phyloP scores from a whole-genome alignment of 345 rosid species.

The Carallia pectinifolia region DNA sequence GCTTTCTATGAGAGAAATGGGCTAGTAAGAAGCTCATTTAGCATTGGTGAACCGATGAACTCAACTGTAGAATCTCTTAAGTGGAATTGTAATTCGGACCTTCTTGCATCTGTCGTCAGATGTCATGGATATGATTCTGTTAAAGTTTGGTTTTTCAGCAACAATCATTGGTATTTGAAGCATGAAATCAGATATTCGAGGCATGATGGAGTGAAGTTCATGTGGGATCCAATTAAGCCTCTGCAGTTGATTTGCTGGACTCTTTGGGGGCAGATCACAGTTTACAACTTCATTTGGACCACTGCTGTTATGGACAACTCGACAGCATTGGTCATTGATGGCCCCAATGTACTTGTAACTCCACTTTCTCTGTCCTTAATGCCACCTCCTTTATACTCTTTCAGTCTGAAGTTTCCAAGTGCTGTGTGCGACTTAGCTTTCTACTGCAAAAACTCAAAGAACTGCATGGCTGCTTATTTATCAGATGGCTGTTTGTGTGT shows the following conservation, averaged over 20 bases:
- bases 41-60: conserved; percentile 46
- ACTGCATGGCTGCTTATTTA: conserved; percentile 60
- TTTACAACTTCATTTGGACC: conserved; percentile 69
- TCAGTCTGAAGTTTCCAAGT: conserved; percentile 65
- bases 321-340: conserved; percentile 78
- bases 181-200: conserved; percentile 65
- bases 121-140: conserved; percentile 54
- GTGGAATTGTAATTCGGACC: conserved; percentile 91
- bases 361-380: conserved; percentile 75
- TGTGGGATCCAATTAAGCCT: conserved; percentile 97
- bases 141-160: conserved; percentile 83
- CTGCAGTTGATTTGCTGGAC: conserved; percentile 86
- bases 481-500: conserved; percentile 73
- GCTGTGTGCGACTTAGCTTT: conserved; percentile 65
- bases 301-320: conserved; percentile 80
- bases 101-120: conserved; percentile 74
- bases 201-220: conserved; percentile 61
- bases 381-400: conserved; percentile 88
- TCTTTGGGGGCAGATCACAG: conserved; percentile 59
- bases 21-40: conserved; percentile 68
- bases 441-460: conserved; percentile 56
- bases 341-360: conserved; percentile 66
- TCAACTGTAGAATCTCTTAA: conserved; percentile 58
- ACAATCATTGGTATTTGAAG: conserved; percentile 91
- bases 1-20: conserved; percentile 92